Evolutionary conservation across 345 rosid genomes (phyloP).

Genomic region (Mangifera indica): DNA sequence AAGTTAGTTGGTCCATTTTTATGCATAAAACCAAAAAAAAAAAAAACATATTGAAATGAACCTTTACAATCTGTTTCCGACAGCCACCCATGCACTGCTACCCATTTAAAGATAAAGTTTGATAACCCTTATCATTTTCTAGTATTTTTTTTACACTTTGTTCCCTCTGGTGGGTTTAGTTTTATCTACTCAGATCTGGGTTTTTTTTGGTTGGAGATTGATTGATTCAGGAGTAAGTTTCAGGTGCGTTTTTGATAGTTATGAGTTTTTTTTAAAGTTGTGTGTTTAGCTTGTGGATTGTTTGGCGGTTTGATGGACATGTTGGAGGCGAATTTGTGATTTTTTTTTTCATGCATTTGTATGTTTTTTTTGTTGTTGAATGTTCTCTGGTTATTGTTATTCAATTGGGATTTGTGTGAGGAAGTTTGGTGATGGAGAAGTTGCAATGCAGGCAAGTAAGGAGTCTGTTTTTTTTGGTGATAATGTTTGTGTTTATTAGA

Average conservation of each 20-base stretch:
- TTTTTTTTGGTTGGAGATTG: constrained; percentile 3
- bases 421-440: constrained; percentile 37
- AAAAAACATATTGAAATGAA: constrained; percentile 10
- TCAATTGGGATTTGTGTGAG: constrained; percentile 11
- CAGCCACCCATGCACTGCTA: constrained; percentile 55
- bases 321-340: constrained; percentile 3
- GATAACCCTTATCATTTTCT: constrained; percentile 25
- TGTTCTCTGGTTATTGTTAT: constrained; percentile 17
- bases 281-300: background rate
- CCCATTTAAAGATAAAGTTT: constrained; percentile 32
- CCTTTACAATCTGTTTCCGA: constrained; percentile 49
- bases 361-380: background rate
- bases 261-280: constrained; percentile 9
- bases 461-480: constrained; percentile 28
- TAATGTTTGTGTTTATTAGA: constrained; percentile 25
- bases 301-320: constrained; percentile 13
- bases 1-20: too few species aligned
- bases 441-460: constrained; percentile 21
- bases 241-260: constrained; percentile 18
- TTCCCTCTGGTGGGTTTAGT: constrained; percentile 21
- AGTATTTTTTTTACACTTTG: constrained; percentile 10
- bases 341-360: constrained; percentile 3
- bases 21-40: background rate
- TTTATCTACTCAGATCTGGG: constrained; percentile 36
- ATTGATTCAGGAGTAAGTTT: constrained; percentile 15